phyloP scores from a whole-genome alignment of 306 rosid genomes.

The Albizia julibrissin region DNA sequence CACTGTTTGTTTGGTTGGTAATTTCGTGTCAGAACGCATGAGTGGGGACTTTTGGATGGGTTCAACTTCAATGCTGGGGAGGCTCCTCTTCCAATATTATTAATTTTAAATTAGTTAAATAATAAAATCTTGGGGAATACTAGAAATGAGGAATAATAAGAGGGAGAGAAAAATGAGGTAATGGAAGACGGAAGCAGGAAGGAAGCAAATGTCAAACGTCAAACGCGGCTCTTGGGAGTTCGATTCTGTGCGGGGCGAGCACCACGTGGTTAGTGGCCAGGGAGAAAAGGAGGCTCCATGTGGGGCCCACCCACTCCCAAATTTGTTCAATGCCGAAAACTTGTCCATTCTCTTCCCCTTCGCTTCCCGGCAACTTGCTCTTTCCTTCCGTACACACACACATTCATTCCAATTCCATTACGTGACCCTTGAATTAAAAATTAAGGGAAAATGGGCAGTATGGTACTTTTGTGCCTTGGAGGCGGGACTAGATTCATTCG shows the following conservation, averaged over 20 bases:
- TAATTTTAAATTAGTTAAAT: no score
- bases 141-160: no score
- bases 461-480: background rate
- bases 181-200: background rate
- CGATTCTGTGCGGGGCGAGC: conserved; percentile 51
- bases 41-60: conserved; percentile 23
- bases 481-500: background rate
- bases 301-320: conserved; percentile 52
- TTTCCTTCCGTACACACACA: no score
- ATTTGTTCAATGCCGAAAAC: conserved; percentile 51
- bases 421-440: background rate
- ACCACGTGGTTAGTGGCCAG: conserved; percentile 81
- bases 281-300: conserved; percentile 34
- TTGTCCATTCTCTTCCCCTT: background rate
- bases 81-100: background rate
- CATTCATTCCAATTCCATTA: background rate
- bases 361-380: no score
- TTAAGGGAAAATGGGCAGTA: background rate
- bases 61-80: background rate
- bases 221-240: conserved; percentile 49
- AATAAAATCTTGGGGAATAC: no score
- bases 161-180: background rate
- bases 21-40: conserved; percentile 31
- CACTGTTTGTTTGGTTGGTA: conserved; percentile 46
- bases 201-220: conserved; percentile 35